A percentile compares a stretch with the other conserved stretches of the same genome.
Evolutionary conservation across 2,329 filamentous ascomycete species (phyloP).

Genomic region (Fusarium bulbicola): DNA sequence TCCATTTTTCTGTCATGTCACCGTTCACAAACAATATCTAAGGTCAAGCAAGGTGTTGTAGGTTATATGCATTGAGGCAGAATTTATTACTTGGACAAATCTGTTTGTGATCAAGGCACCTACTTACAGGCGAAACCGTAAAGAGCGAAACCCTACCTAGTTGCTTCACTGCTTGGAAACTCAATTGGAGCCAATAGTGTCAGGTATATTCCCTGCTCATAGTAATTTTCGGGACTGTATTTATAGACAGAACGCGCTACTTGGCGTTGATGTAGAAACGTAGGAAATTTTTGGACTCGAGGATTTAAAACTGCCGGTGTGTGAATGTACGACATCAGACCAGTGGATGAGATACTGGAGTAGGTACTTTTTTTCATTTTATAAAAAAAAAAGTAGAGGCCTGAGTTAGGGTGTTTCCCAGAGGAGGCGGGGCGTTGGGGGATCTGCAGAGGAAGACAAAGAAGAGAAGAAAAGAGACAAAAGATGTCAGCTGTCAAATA

Average conservation of each 20-base stretch:
- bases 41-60: neutral
- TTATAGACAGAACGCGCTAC: neutral
- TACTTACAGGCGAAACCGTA: neutral
- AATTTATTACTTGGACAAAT: neutral
- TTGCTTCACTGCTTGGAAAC: conserved; percentile 2
- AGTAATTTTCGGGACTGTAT: neutral
- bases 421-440: conserved; percentile 32
- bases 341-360: conserved; percentile 7
- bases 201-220: conserved; percentile 15
- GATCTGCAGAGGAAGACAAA: conserved; percentile 28
- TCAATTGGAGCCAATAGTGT: neutral
- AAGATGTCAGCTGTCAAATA: conserved; percentile 25
- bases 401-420: neutral
- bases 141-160: neutral
- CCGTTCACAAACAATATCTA: neutral
- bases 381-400: conserved; percentile 39
- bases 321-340: conserved; percentile 11
- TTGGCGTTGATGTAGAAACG: conserved; percentile 1
- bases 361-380: conserved; percentile 12
- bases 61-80: neutral
- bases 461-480: neutral
- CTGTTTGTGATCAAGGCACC: neutral
- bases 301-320: neutral
- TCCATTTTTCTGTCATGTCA: neutral
- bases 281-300: neutral